phyloP scores from a whole-genome alignment of 352 stramenopile species.

The Thalassiosira ordinaria region DNA sequence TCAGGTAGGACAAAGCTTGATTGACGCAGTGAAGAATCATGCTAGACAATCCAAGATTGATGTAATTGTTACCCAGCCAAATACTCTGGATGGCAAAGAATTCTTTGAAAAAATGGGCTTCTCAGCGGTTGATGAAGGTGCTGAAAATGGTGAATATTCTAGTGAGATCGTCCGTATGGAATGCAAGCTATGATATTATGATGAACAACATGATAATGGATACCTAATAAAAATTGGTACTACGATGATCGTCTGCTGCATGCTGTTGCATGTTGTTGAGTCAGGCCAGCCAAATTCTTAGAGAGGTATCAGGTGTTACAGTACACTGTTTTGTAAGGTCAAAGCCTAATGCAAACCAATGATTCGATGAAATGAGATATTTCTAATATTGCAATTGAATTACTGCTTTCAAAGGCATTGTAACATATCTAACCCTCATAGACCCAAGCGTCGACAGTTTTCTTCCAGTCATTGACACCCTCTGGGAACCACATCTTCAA shows the following conservation, averaged over 20 bases:
- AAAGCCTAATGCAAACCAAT: too few relatives aligned
- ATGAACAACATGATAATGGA: not conserved
- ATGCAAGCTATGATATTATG: slow-evolving; percentile 43
- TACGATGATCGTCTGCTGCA: too few relatives aligned
- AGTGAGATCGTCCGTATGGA: slow-evolving; percentile 48
- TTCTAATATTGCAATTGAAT: too few relatives aligned
- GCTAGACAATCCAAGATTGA: slow-evolving; percentile 39
- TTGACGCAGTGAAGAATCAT: slow-evolving; percentile 63
- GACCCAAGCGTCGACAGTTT: slow-evolving; percentile 65
- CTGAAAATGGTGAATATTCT: slow-evolving; percentile 20
- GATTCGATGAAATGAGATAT: too few relatives aligned
- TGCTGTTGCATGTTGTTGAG: too few relatives aligned
- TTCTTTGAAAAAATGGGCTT: slow-evolving; percentile 73
- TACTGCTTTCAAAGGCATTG: not conserved
- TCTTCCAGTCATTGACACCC: slow-evolving; percentile 91
- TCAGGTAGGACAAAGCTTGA: slow-evolving; percentile 55
- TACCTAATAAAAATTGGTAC: too few relatives aligned
- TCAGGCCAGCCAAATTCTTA: too few relatives aligned
- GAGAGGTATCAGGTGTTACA: too few relatives aligned
- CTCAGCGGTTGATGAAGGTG: too few relatives aligned
- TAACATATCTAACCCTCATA: slow-evolving; percentile 59
- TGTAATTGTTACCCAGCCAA: slow-evolving; percentile 51
- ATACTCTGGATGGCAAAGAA: slow-evolving; percentile 43
- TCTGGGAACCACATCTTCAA: slow-evolving; percentile 89
- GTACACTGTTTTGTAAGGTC: not conserved